phyloP scores from a whole-genome alignment of 805 yeast species.

The Pichia rugopelliculosa region DNA sequence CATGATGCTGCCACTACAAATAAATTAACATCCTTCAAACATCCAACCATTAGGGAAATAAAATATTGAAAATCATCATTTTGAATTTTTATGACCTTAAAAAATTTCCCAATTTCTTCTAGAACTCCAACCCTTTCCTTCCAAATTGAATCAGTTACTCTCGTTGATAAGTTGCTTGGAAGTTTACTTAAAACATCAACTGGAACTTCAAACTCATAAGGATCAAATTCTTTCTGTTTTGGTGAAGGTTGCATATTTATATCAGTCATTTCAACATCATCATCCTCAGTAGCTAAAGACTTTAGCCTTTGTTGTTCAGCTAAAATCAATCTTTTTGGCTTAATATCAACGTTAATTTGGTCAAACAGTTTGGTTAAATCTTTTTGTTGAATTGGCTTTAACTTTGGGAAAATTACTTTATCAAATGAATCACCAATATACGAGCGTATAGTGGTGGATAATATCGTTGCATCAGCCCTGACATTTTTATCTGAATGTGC shows the following conservation, averaged over 20 bases:
- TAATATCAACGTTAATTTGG: constrained; percentile 34
- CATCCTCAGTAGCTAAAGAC: constrained; percentile 22
- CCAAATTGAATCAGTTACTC: constrained; percentile 69
- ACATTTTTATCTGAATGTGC: constrained; percentile 84
- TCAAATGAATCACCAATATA: constrained; percentile 67
- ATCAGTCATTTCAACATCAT: constrained; percentile 34
- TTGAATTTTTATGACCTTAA: constrained; percentile 45
- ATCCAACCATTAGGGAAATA: constrained; percentile 56
- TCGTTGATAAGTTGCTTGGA: constrained; percentile 52
- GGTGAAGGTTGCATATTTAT: constrained; percentile 20
- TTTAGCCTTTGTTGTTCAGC: constrained; percentile 29
- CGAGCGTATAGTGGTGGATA: constrained; percentile 61
- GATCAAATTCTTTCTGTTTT: constrained; percentile 36
- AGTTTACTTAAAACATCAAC: constrained; percentile 58
- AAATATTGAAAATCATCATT: constrained; percentile 60
- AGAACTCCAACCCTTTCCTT: constrained; percentile 84
- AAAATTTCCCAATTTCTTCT: constrained; percentile 49
- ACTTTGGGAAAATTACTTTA: constrained; percentile 50
- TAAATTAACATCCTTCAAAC: constrained; percentile 82
- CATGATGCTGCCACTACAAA: constrained; percentile 81
- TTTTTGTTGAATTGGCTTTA: constrained; percentile 89
- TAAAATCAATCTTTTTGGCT: constrained; percentile 49
- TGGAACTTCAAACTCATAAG: constrained; percentile 65
- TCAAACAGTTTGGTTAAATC: constrained; percentile 69
- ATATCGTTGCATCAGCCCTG: constrained; percentile 64